phyloP scores from a whole-genome alignment of 2,329 filamentous ascomycete genomes.

The Cercospora beticola region DNA sequence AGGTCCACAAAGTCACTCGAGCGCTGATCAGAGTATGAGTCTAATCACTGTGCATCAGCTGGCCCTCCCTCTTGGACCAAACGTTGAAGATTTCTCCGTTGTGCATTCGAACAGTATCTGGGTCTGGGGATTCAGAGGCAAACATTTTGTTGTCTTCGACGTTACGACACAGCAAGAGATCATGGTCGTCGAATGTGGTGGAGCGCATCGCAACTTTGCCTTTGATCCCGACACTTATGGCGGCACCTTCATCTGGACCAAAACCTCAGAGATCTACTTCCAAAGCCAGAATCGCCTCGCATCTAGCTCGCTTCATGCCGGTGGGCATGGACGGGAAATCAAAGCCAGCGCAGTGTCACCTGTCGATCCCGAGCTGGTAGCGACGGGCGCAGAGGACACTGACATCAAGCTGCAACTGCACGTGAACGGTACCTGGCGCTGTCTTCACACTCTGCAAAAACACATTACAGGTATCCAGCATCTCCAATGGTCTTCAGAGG shows the following conservation, averaged over 20 bases:
- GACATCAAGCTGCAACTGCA: constrained; percentile 68
- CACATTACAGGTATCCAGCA: constrained; percentile 84
- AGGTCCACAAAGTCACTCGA: constrained; percentile 16
- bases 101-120: constrained; percentile 57
- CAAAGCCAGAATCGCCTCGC: constrained; percentile 21
- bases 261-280: constrained; percentile 49
- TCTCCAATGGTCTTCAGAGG: constrained; percentile 68
- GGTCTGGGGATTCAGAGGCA: constrained; percentile 78
- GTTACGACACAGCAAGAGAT: constrained; percentile 68
- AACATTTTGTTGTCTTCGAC: constrained; percentile 79
- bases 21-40: constrained; percentile 16
- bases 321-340: constrained; percentile 85
- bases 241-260: constrained; percentile 71
- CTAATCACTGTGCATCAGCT: constrained; percentile 66
- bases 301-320: constrained; percentile 56
- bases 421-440: constrained; percentile 42
- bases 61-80: constrained; percentile 68
- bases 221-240: constrained; percentile 46
- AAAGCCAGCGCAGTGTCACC: constrained; percentile 58
- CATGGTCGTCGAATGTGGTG: constrained; percentile 75
- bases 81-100: constrained; percentile 73
- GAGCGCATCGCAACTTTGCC: constrained; percentile 75
- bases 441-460: constrained; percentile 66
- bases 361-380: constrained; percentile 48
- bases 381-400: constrained; percentile 70